Base-by-base conservation (phyloP, 2,329 filamentous ascomycete genomes). In the Metarhizium guizhouense region DNA sequence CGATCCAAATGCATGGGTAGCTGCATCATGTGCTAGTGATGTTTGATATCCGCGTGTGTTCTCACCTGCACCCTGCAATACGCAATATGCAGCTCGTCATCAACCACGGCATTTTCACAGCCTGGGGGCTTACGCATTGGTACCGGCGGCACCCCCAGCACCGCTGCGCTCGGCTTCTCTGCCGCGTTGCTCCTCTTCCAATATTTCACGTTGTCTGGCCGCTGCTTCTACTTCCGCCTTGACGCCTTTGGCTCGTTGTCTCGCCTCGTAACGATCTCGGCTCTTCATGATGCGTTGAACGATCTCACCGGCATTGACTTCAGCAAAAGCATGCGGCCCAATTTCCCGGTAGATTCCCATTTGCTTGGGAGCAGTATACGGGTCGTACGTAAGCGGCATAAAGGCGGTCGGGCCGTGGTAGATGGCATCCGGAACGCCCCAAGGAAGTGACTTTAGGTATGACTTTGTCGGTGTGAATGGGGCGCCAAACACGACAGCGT, bases 401-500 rank as follows among this genome's bases (percentile, higher is more conserved):
- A 96, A 96, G 13, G 88, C 82, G 0, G 94, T 99, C 6, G 91
- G 90, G n/a, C 94, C 94, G 73, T 99, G 94, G 72, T 97, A 99
- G 58, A 99, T 89, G 32, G 85, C 87, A 64, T 86, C 79, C 14
- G 91, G 89, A 4, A 80, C 81, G 52, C 86, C 85, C 71, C 85
- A 85, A 0, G 93, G 91, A 49, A 95, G 78, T 1, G 82, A 77
- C 57, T 79, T 79, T 47, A 99, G 81, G 70, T 95, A 99, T 3
- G 82, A 74, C 65, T 83, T 82, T n/a, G 84, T 89, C 3, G 93
- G 90, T 2, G 86, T 84, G 68, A 95, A 96, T 1, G 94, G 94
- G 0, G 94, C 90, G 42, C 88, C 90, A 67, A 99, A 95, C 59
- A 97, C 77, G 55, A 95, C 85, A 43, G 89, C 85, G 69, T 95